Percentiles rank a stretch among this genome's conserved stretches.
phyloP scores from a whole-genome alignment of 805 yeast genomes.

The Candida khao-thaluensis region DNA sequence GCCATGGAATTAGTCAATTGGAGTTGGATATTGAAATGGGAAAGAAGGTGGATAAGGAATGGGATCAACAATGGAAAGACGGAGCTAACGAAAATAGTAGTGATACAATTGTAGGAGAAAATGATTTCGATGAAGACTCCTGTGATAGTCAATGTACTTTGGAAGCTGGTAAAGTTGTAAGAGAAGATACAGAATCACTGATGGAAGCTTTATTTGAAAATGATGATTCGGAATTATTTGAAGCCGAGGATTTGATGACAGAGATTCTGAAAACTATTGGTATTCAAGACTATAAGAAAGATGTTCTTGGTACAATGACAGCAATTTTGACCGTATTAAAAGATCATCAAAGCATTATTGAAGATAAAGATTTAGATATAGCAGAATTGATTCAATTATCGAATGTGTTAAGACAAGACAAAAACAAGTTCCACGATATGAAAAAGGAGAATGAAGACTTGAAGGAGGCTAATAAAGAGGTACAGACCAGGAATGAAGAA shows the following conservation, averaged over 20 bases:
- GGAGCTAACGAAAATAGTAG: too few relatives aligned
- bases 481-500: background rate
- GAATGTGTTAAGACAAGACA: background rate
- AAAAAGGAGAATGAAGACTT: slow-evolving; percentile 10
- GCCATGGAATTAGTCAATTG: too few relatives aligned
- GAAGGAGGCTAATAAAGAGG: slow-evolving; percentile 8
- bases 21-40: too few relatives aligned
- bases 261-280: background rate
- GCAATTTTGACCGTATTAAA: background rate
- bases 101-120: too few relatives aligned
- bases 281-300: background rate
- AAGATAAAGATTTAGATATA: slow-evolving; percentile 4
- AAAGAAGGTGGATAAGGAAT: too few relatives aligned
- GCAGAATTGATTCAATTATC: background rate
- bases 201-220: background rate
- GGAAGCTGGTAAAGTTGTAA: too few relatives aligned
- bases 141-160: too few relatives aligned
- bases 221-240: background rate
- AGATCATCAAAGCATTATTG: background rate
- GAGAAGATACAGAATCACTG: background rate
- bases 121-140: too few relatives aligned
- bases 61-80: too few relatives aligned
- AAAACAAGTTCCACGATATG: background rate
- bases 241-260: slow-evolving; percentile 1
- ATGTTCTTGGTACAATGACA: background rate